A percentile compares a stretch with the other conserved stretches of the same genome.
These are phyloP conservation scores for Viola pubescens DNA, from an alignment of 441 rosid genomes.

Conservation along the genomic window DNA sequence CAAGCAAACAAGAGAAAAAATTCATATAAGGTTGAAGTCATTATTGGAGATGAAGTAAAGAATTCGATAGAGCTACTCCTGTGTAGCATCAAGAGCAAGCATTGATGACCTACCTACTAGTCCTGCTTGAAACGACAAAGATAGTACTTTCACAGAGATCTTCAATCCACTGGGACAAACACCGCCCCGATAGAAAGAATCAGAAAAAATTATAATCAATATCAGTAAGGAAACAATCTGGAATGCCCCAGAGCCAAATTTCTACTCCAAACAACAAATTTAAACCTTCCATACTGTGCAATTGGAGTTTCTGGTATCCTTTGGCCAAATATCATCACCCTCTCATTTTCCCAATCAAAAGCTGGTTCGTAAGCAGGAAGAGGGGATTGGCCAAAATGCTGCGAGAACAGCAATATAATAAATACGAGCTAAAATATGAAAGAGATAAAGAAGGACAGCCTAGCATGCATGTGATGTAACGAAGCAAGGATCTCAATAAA, in stretches of 20 bases:
- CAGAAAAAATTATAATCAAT: constrained; percentile 8
- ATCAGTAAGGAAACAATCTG: constrained; percentile 7
- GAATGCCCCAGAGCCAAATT: background rate
- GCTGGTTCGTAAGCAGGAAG: constrained; percentile 99
- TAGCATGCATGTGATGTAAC: background rate
- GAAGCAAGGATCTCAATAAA: constrained; percentile 3
- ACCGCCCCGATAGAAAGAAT: constrained; percentile 13
- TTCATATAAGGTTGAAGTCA: background rate
- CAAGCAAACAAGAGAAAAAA: background rate
- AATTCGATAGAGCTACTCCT: background rate
- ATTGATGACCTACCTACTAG: constrained; percentile 59
- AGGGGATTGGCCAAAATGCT: constrained; percentile 94
- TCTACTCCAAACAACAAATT: constrained; percentile 10
- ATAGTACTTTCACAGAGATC: constrained; percentile 81
- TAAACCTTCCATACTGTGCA: constrained; percentile 60
- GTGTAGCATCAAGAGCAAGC: constrained; percentile 12
- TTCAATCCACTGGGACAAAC: constrained; percentile 62
- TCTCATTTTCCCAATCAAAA: constrained; percentile 98
- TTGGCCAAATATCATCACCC: constrained; percentile 87
- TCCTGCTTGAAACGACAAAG: constrained; percentile 88
- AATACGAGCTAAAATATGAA: background rate
- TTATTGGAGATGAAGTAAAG: too few relatives aligned
- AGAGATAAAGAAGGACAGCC: background rate
- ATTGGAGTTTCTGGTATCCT: constrained; percentile 76
- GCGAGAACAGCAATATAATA: constrained; percentile 24